Conservation (phyloP, 2,329 filamentous ascomycete genomes). For the Nothophoma quercina region DNA sequence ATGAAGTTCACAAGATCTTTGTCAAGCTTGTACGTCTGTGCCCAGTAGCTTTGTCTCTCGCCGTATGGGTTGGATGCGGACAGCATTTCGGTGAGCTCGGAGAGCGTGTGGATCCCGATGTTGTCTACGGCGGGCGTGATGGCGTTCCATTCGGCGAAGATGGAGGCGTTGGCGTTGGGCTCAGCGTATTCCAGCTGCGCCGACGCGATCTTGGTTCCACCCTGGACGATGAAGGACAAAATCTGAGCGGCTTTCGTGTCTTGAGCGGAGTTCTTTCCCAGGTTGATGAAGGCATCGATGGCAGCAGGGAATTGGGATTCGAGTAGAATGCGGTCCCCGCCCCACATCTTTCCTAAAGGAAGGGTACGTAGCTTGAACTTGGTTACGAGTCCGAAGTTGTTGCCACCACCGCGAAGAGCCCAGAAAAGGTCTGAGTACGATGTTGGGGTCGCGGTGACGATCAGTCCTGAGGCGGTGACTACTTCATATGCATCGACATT, state of each 20-base stretch:
- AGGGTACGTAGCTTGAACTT: slow-evolving; percentile 27
- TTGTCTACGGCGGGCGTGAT: slow-evolving; percentile 36
- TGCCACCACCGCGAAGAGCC: slow-evolving; percentile 40
- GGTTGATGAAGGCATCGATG: slow-evolving; percentile 29
- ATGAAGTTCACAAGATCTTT: slow-evolving; percentile 20
- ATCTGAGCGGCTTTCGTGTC: slow-evolving; percentile 30
- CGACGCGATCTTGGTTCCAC: slow-evolving; percentile 28
- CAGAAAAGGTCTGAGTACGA: slow-evolving; percentile 35
- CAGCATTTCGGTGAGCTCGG: slow-evolving; percentile 29
- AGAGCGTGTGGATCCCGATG: slow-evolving; percentile 32
- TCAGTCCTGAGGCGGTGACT: slow-evolving; percentile 46
- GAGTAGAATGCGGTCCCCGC: slow-evolving; percentile 30
- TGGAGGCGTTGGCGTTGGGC: slow-evolving; percentile 30
- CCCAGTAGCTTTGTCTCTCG: slow-evolving; percentile 20
- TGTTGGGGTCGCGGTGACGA: slow-evolving; percentile 19
- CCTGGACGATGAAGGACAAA: slow-evolving; percentile 29
- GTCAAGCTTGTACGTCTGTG: slow-evolving; percentile 19
- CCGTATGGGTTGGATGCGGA: slow-evolving; percentile 1
- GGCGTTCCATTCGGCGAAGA: slow-evolving; percentile 37
- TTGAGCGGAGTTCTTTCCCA: slow-evolving; percentile 23
- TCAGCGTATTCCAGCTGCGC: slow-evolving; percentile 37
- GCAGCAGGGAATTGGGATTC: slow-evolving; percentile 20
- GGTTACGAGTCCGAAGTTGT: slow-evolving; percentile 39
- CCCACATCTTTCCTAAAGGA: slow-evolving; percentile 36
- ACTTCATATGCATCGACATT: slow-evolving; percentile 36